Conservation (phyloP, 2,329 filamentous ascomycete species). For the Emmonsiellopsis sp. region DNA sequence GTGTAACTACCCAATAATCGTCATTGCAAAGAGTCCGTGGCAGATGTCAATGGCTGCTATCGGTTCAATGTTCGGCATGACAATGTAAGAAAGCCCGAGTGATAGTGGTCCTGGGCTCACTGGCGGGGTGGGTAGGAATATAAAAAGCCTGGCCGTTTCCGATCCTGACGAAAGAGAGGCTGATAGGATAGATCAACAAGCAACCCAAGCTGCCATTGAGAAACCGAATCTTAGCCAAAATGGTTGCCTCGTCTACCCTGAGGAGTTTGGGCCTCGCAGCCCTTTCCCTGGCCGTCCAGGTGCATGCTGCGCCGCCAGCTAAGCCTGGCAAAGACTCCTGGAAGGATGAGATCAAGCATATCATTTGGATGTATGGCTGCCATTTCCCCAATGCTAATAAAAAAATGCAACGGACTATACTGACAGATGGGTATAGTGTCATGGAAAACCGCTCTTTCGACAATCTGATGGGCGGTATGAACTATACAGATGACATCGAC, state of each 20-base stretch:
- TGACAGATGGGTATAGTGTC: not conserved
- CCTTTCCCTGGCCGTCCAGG: not conserved
- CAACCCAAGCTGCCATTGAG: no score
- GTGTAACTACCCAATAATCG: no score
- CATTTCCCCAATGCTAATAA: not conserved
- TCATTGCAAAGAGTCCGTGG: no score
- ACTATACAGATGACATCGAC: conserved; percentile 19
- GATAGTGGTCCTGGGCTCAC: no score
- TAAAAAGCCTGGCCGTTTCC: no score
- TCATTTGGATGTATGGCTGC: conserved; percentile 20
- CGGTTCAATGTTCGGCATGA: no score
- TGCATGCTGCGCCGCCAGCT: not conserved
- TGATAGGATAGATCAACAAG: no score
- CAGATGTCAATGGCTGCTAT: no score
- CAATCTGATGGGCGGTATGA: conserved; percentile 32
- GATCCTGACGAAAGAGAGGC: no score
- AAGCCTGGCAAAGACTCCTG: not conserved
- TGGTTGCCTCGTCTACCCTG: not conserved
- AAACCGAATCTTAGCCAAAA: not conserved
- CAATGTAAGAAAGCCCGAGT: no score
- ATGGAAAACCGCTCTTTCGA: conserved; percentile 39
- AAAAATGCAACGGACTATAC: not conserved
- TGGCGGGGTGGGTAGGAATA: no score
- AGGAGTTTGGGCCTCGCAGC: not conserved
- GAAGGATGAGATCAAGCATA: conserved; percentile 28